A percentile compares a stretch with the other conserved stretches of the same genome.
Evolutionary conservation across 768 basidiomycete genomes (phyloP).

Genomic region (Podaxis pistillaris): DNA sequence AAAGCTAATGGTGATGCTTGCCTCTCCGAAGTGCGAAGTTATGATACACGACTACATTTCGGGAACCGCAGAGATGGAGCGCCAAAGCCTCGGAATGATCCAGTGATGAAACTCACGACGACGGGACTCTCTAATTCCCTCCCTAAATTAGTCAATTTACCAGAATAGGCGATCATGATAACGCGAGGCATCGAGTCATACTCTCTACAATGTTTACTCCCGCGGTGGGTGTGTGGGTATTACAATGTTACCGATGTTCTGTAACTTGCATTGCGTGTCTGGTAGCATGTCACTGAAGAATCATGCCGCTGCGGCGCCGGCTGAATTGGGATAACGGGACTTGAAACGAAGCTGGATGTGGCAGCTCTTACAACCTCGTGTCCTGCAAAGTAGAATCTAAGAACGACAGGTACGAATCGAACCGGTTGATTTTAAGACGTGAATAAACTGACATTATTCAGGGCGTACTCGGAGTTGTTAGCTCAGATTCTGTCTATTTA

Average conservation of each 20-base stretch:
- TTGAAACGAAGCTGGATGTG: not conserved
- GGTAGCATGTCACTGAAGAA: not conserved
- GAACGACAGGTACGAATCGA: not conserved
- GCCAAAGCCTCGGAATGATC: constrained; percentile 12
- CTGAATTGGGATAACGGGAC: not conserved
- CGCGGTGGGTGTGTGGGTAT: constrained; percentile 7
- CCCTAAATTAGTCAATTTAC: constrained; percentile 12
- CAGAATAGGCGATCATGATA: constrained; percentile 4
- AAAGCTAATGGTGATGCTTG: not conserved
- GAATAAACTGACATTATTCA: not conserved
- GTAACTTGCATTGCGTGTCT: not conserved
- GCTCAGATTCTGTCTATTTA: not conserved
- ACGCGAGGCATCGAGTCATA: constrained; percentile 1
- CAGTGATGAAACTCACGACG: constrained; percentile 6
- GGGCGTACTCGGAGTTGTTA: not conserved
- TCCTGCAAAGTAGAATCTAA: not conserved
- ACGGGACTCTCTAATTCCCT: constrained; percentile 3
- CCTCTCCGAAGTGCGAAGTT: not conserved
- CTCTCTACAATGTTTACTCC: not conserved
- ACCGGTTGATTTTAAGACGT: not conserved
- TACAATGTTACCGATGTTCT: not conserved
- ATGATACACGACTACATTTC: not conserved
- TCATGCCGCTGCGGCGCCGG: not conserved
- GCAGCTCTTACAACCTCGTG: not conserved
- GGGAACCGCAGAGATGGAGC: constrained; percentile 1